These are phyloP conservation scores for Lanmaoa pseudosensibilis DNA, from an alignment of 768 basidiomycete species.

Conservation along the genomic window DNA sequence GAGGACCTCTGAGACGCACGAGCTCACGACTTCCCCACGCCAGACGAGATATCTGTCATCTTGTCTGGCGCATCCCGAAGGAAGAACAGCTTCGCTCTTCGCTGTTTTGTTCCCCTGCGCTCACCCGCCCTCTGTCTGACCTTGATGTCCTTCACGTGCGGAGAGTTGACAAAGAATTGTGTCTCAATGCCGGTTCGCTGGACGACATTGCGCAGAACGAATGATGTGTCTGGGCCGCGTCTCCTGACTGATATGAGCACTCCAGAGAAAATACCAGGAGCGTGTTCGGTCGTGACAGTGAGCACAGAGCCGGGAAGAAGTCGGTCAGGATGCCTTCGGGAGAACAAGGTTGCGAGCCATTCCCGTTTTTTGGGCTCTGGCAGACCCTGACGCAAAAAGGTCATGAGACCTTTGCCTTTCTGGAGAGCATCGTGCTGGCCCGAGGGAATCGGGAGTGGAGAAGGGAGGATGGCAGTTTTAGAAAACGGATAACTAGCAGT, in stretches of 20 bases:
- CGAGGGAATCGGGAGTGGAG: constrained; percentile 40
- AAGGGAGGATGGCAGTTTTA: constrained; percentile 57
- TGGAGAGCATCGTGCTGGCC: constrained; percentile 46
- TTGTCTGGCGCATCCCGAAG: constrained; percentile 80
- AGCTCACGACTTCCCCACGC: constrained; percentile 32
- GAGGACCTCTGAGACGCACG: constrained; percentile 10
- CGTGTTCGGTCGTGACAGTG: constrained; percentile 71
- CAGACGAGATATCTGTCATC: constrained; percentile 72
- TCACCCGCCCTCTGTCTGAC: constrained; percentile 61
- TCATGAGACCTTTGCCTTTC: constrained; percentile 77
- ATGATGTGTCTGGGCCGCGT: constrained; percentile 84
- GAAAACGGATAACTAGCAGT: constrained; percentile 65
- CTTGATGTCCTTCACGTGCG: constrained; percentile 85
- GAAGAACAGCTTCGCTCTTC: constrained; percentile 82
- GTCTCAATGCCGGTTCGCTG: constrained; percentile 92
- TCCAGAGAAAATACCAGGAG: constrained; percentile 84
- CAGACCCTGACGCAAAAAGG: constrained; percentile 63
- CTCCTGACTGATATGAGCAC: constrained; percentile 82
- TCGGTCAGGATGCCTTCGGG: constrained; percentile 62
- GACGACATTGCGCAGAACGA: constrained; percentile 86
- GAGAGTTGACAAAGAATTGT: constrained; percentile 85
- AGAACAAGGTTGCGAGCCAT: constrained; percentile 70
- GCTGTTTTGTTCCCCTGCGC: constrained; percentile 51
- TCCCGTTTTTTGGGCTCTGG: constrained; percentile 67
- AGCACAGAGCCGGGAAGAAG: constrained; percentile 85